Evolutionary conservation across 2,329 filamentous ascomycete genomes (phyloP).

Genomic region (Grosmannia clavigera): DNA sequence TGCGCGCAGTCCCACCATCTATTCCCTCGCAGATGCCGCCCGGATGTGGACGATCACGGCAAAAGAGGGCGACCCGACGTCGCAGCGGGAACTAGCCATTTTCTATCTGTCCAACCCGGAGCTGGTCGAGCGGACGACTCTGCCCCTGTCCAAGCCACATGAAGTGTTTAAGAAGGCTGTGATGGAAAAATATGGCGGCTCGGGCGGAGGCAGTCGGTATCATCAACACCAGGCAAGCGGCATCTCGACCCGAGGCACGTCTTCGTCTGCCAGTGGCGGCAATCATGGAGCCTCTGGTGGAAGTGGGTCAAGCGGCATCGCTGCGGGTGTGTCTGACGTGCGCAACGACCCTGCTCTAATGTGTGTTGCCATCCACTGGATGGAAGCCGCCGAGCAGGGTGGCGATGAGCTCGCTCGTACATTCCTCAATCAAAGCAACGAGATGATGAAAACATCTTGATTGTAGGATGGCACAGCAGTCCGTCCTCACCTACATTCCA

Average conservation of each 20-base stretch:
- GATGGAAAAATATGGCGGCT: conserved; percentile 50
- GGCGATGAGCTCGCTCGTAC: conserved; percentile 75
- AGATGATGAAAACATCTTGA: conserved; percentile 11
- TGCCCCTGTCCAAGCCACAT: conserved; percentile 71
- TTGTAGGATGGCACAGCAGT: neutral
- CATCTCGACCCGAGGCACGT: conserved; percentile 3
- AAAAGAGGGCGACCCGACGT: conserved; percentile 77
- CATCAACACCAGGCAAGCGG: conserved; percentile 1
- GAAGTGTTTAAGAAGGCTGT: conserved; percentile 87
- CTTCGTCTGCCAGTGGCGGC: conserved; percentile 11
- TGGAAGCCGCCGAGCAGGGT: conserved; percentile 78
- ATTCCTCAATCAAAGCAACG: conserved; percentile 55
- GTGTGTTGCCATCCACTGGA: conserved; percentile 95
- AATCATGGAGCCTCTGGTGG: conserved; percentile 9
- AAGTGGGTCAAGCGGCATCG: conserved; percentile 7
- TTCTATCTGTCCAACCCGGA: conserved; percentile 90
- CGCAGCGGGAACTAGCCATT: conserved; percentile 84
- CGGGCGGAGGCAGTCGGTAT: conserved; percentile 15
- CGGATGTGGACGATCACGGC: conserved; percentile 88
- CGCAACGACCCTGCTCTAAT: conserved; percentile 76
- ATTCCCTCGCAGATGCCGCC: conserved; percentile 68
- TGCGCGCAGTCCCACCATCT: conserved; percentile 37
- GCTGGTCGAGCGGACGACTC: conserved; percentile 63
- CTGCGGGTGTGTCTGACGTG: conserved; percentile 31
- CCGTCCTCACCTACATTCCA: neutral